Evolutionary conservation across 805 yeast species (phyloP).

Genomic region (Candida alai): DNA sequence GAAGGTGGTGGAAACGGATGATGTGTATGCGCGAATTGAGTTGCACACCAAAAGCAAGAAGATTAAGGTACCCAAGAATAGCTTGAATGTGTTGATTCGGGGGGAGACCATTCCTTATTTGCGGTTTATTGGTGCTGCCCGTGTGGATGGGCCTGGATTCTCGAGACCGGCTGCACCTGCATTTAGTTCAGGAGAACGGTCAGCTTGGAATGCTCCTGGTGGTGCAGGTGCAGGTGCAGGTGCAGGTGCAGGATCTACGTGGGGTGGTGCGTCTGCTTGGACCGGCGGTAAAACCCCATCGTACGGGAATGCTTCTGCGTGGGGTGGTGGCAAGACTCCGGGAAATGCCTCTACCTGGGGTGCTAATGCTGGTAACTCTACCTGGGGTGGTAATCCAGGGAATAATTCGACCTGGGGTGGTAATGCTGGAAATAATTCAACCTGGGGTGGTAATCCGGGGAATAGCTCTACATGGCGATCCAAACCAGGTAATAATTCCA

Average conservation of each 20-base stretch:
- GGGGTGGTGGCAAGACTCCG: slow-evolving; percentile 28
- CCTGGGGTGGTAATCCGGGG: slow-evolving; percentile 36
- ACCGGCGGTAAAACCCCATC: slow-evolving; percentile 31
- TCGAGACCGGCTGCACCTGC: slow-evolving; percentile 27
- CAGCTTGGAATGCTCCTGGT: slow-evolving; percentile 45
- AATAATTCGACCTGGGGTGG: slow-evolving; percentile 25
- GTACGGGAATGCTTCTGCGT: slow-evolving; percentile 42
- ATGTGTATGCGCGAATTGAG: slow-evolving; percentile 86
- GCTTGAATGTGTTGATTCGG: slow-evolving; percentile 66
- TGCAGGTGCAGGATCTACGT: slow-evolving; percentile 43
- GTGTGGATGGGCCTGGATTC: slow-evolving; percentile 12
- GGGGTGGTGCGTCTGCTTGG: slow-evolving; percentile 54
- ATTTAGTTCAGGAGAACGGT: slow-evolving; percentile 42
- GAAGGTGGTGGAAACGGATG: slow-evolving; percentile 89
- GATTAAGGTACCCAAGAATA: slow-evolving; percentile 76
- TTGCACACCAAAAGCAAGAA: slow-evolving; percentile 89
- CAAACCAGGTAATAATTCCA: slow-evolving; percentile 43
- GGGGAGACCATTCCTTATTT: slow-evolving; percentile 75
- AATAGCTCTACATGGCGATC: slow-evolving; percentile 33
- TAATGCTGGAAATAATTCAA: slow-evolving; percentile 28
- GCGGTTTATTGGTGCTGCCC: slow-evolving; percentile 60
- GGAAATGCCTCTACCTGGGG: slow-evolving; percentile 32
- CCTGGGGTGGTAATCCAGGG: slow-evolving; percentile 50
- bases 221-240: slow-evolving; percentile 21
- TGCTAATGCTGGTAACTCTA: too few species aligned